These are phyloP conservation scores for Miscanthus lutarioriparius DNA, from an alignment of 176 grass and related monocot species.

Conservation along the genomic window DNA sequence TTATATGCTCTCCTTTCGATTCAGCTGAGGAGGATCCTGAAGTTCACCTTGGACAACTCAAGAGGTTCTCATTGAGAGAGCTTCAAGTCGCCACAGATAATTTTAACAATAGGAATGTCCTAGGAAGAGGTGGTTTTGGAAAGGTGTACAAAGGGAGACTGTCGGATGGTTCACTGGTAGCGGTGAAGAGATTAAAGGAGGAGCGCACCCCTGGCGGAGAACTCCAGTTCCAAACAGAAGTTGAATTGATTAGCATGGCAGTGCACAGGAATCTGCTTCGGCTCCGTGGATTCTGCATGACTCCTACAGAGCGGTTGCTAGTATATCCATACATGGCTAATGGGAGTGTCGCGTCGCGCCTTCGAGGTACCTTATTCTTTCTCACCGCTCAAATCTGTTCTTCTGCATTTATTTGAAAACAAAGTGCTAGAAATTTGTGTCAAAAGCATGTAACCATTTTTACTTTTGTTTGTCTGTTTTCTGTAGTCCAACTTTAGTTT, in stretches of 20 bases:
- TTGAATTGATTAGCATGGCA: slow-evolving; percentile 89
- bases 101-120: slow-evolving; percentile 79
- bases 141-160: slow-evolving; percentile 86
- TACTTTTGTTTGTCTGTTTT: not conserved
- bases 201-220: slow-evolving; percentile 72
- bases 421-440: not conserved
- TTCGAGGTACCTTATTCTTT: slow-evolving; percentile 51
- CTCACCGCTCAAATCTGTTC: not conserved
- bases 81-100: slow-evolving; percentile 87
- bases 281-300: slow-evolving; percentile 89
- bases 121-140: slow-evolving; percentile 91
- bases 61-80: slow-evolving; percentile 78
- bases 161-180: slow-evolving; percentile 71
- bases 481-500: not conserved
- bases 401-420: not conserved
- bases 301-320: slow-evolving; percentile 74
- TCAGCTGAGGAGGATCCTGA: slow-evolving; percentile 94
- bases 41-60: slow-evolving; percentile 91
- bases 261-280: slow-evolving; percentile 73
- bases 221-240: slow-evolving; percentile 81
- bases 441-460: not conserved
- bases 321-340: slow-evolving; percentile 84
- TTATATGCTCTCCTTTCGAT: slow-evolving; percentile 36
- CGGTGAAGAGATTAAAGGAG: slow-evolving; percentile 77
- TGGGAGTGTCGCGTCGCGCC: slow-evolving; percentile 74